These are phyloP conservation scores for Claviceps sorghi DNA, from an alignment of 2,329 filamentous ascomycete genomes.

Conservation along the genomic window DNA sequence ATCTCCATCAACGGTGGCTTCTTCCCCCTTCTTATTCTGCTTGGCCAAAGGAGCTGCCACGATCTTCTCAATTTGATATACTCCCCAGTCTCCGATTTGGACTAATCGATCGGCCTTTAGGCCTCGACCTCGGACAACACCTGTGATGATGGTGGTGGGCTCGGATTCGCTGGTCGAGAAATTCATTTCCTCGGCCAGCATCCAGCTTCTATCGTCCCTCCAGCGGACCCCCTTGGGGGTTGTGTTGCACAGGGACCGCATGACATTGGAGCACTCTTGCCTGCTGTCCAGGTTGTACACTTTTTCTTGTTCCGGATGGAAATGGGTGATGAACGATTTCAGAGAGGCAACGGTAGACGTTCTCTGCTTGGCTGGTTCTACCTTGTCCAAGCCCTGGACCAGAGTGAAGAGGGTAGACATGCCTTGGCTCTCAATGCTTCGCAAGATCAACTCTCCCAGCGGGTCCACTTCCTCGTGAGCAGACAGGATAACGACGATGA, in stretches of 20 bases:
- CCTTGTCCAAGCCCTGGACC: conserved; percentile 62
- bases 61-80: conserved; percentile 85
- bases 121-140: conserved; percentile 70
- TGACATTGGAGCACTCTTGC: conserved; percentile 81
- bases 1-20: conserved; percentile 48
- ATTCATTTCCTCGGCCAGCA: conserved; percentile 70
- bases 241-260: conserved; percentile 80
- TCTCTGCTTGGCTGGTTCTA: conserved; percentile 68
- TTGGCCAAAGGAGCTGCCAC: conserved; percentile 55
- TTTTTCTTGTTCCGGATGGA: conserved; percentile 85
- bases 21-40: conserved; percentile 47
- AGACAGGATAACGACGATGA: conserved; percentile 74
- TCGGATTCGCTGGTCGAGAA: conserved; percentile 49
- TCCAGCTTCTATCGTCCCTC: conserved; percentile 92
- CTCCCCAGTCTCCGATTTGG: conserved; percentile 86
- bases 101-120: conserved; percentile 82
- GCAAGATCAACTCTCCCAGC: conserved; percentile 69
- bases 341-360: conserved; percentile 66
- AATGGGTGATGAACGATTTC: conserved; percentile 86
- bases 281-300: conserved; percentile 75
- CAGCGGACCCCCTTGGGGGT: conserved; percentile 89
- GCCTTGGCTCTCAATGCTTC: conserved; percentile 83
- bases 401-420: conserved; percentile 83
- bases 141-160: conserved; percentile 63
- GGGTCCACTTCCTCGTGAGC: conserved; percentile 72